Base-by-base conservation (phyloP, 345 rosid species). In the Hevea brasiliensis region DNA sequence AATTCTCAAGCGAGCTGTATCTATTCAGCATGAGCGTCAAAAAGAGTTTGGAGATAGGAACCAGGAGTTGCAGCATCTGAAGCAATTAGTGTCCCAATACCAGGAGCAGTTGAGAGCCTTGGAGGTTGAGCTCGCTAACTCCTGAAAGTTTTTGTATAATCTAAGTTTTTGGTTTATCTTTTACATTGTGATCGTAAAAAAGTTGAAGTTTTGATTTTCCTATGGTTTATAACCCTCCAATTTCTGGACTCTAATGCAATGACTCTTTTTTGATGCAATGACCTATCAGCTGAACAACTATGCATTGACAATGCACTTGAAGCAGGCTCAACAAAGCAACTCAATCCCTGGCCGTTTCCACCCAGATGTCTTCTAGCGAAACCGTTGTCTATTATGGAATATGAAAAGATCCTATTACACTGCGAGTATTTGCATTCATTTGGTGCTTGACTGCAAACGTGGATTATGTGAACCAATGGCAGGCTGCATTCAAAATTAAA, bases 21-120 rank as follows among this genome's bases (percentile, higher is more conserved):
- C 89, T 35, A 90, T 90, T 65, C 96, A 92, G 79, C 97, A 92
- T 77, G 92, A 89, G 84, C 87, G 91, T 63, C 96, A 87, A 74
- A 92, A 72, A 70, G 97, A 87, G 68, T 71, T 64, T 35, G 94
- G 86, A 64, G 85, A 85, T 71, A 86, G 79, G 74, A 82, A 76
- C 70, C 88, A 87, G 75, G 96, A 92, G 70, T 66, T 92, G 80
- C 90, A 90, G 84, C 89, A 85, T 71, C 72, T 92, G 81, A 87
- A 87, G 82, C 94, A 92, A 74, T 68, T 92, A 71, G 86, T 89
- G 17, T 64, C 91, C 68, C 96, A 87, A 72, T 90, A 89, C 83
- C 96, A 90, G 84, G 94, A 92, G 42, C 97, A 92, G 70, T 13
- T 92, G 84, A 89, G 92, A 81, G 86, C 94, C 37, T 80, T 92